phyloP scores from a whole-genome alignment of 345 rosid species.

The Lepidium didymum region DNA sequence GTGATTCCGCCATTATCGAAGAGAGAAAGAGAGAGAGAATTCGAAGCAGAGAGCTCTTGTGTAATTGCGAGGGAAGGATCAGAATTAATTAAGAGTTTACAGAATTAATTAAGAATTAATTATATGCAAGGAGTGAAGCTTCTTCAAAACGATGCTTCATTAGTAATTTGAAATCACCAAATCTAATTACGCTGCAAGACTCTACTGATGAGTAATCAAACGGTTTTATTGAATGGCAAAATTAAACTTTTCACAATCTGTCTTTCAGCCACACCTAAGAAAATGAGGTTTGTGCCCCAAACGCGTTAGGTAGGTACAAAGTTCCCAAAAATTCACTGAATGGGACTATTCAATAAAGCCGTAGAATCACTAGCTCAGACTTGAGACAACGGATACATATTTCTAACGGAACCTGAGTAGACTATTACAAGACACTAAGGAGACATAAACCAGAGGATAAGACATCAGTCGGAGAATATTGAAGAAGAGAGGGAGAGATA shows the following conservation, averaged over 20 bases:
- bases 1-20: slow-evolving; percentile 49
- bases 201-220: not conserved
- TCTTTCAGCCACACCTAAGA: not conserved
- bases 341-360: not conserved
- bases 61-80: slow-evolving; percentile 13
- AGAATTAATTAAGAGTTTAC: too few species aligned
- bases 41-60: not conserved
- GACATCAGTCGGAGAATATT: not conserved
- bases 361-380: not conserved
- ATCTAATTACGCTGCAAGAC: not conserved
- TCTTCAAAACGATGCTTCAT: too few species aligned
- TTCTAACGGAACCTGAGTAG: not conserved
- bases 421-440: not conserved
- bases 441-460: not conserved
- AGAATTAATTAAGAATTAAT: too few species aligned
- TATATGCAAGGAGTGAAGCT: not conserved
- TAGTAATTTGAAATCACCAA: not conserved
- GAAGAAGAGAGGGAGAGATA: not conserved
- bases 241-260: not conserved
- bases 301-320: not conserved
- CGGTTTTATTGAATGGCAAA: not conserved
- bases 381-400: not conserved
- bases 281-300: not conserved
- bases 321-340: not conserved
- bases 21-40: not conserved